Percentiles rank a stretch among this genome's conserved stretches.
Conservation (phyloP, 2,329 filamentous ascomycete genomes). For the Arthrobotrys iridis region DNA sequence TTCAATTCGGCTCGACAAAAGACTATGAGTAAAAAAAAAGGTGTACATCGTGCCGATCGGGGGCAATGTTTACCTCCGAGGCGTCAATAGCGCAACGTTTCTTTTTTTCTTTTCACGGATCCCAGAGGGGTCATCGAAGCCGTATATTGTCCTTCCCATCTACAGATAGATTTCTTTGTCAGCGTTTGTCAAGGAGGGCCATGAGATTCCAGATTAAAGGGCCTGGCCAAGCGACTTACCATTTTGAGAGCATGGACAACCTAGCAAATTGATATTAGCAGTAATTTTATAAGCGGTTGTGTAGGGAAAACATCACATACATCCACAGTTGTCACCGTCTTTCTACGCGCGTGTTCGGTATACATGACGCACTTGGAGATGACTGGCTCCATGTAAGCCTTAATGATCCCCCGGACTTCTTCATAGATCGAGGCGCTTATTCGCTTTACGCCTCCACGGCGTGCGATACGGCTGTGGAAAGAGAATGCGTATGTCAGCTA, state of each 20-base stretch:
- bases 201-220: not conserved
- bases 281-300: slow-evolving; percentile 5
- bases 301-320: slow-evolving; percentile 62
- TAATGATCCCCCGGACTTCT: slow-evolving; percentile 68
- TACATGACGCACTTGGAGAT: slow-evolving; percentile 66
- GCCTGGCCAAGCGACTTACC: slow-evolving; percentile 61
- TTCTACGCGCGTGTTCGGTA: slow-evolving; percentile 67
- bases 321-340: slow-evolving; percentile 72
- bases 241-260: slow-evolving; percentile 67
- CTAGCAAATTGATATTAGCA: slow-evolving; percentile 60
- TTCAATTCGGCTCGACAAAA: too few relatives aligned
- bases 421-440: slow-evolving; percentile 74
- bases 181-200: not conserved
- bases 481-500: not conserved
- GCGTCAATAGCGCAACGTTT: not conserved
- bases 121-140: slow-evolving; percentile 15
- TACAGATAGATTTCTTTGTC: not conserved
- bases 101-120: not conserved
- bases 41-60: too few relatives aligned
- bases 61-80: not conserved
- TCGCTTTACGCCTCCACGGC: slow-evolving; percentile 79
- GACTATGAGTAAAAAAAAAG: too few relatives aligned
- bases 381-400: slow-evolving; percentile 66
- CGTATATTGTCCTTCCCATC: slow-evolving; percentile 36
- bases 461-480: slow-evolving; percentile 71